These are phyloP conservation scores for Hypoxylon subgilvum DNA, from an alignment of 495 filamentous ascomycete genomes.

Conservation along the genomic window DNA sequence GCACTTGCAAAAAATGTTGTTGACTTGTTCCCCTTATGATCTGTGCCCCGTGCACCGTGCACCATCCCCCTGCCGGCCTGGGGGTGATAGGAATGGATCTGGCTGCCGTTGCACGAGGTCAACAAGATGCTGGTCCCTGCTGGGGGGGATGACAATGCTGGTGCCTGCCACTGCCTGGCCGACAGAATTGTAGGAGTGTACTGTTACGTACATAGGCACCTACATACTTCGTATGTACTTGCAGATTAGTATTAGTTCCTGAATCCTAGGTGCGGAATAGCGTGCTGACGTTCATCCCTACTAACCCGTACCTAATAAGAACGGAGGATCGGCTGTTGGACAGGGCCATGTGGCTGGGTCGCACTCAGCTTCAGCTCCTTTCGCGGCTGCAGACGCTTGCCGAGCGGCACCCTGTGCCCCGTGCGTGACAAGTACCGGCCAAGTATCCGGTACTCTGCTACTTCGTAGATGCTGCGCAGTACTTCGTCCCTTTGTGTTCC, in stretches of 20 bases:
- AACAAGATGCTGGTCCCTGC: conserved; percentile 15
- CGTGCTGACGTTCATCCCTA: conserved; percentile 26
- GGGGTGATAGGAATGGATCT: no score
- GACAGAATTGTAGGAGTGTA: background rate
- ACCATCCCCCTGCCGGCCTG: no score
- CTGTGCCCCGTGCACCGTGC: conserved; percentile 15
- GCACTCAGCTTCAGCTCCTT: conserved; percentile 39
- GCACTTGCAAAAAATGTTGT: conserved; percentile 19
- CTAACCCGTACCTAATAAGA: conserved; percentile 32
- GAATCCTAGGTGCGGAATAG: no score
- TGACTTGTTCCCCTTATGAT: conserved; percentile 15
- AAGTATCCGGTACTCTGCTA: conserved; percentile 13
- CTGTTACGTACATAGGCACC: background rate
- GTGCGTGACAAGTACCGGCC: conserved; percentile 14
- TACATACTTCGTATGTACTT: no score
- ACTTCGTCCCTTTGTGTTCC: no score
- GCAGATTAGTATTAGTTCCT: no score
- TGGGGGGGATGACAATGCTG: conserved; percentile 8
- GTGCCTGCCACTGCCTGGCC: conserved; percentile 19
- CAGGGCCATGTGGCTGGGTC: conserved; percentile 41
- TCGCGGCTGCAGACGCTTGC: conserved; percentile 40
- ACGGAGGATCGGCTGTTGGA: conserved; percentile 36
- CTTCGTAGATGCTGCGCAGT: background rate
- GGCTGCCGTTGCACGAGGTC: conserved; percentile 5
- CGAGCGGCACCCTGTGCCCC: conserved; percentile 32